Percentiles rank a stretch among this genome's conserved stretches.
Evolutionary conservation across 352 stramenopile genomes (phyloP).

Genomic region (Thalassiosira sp.): DNA sequence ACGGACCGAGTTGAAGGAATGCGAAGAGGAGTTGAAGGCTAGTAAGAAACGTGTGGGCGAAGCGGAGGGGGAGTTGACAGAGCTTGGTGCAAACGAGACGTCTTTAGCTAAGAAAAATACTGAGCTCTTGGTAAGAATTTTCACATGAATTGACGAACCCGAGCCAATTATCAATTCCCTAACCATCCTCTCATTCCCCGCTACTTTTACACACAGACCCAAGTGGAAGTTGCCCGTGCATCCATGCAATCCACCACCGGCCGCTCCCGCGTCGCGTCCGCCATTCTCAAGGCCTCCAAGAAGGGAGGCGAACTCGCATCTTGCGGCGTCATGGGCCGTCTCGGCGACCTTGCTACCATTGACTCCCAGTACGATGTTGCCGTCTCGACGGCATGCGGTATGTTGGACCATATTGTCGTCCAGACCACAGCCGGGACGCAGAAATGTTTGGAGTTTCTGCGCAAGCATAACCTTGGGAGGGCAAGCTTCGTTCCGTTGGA

Average conservation of each 20-base stretch:
- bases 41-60: conserved; percentile 56
- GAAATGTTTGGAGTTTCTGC: conserved; percentile 93
- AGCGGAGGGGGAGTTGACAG: conserved; percentile 82
- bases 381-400: conserved; percentile 95
- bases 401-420: conserved; percentile 96
- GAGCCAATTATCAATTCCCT: not conserved
- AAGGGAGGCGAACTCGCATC: conserved; percentile 89
- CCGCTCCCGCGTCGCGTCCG: conserved; percentile 87
- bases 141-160: not conserved
- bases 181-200: conserved; percentile 5
- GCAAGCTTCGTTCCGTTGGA: conserved; percentile 98
- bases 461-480: conserved; percentile 92
- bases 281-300: conserved; percentile 89
- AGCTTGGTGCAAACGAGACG: conserved; percentile 81
- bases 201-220: conserved; percentile 48
- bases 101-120: conserved; percentile 67
- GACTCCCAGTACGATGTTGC: conserved; percentile 96
- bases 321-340: conserved; percentile 92
- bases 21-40: conserved; percentile 61
- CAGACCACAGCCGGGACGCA: conserved; percentile 94
- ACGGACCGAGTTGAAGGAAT: conserved; percentile 54
- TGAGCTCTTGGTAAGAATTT: conserved; percentile 62
- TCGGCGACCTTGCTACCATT: conserved; percentile 97
- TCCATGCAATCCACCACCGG: conserved; percentile 86
- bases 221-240: conserved; percentile 84